phyloP scores from a whole-genome alignment of 352 stramenopile species.

The Phytophthora ramorum region DNA sequence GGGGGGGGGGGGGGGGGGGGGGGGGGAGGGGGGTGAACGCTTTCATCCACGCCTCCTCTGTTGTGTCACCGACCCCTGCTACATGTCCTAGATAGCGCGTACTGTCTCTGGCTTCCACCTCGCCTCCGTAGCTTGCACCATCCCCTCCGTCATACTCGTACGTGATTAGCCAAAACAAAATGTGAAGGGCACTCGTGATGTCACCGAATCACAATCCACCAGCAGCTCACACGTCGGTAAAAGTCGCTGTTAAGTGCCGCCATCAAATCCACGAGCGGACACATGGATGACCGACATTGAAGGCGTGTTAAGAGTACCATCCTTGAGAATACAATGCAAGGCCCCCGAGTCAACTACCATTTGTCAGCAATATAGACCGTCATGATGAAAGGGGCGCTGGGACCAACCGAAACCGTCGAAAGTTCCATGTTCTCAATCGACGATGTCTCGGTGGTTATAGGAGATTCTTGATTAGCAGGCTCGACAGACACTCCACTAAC shows the following conservation, averaged over 20 bases:
- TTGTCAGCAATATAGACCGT: not conserved
- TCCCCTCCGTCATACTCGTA: no score
- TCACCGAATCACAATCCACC: no score
- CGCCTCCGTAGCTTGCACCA: no score
- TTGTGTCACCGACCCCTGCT: no score
- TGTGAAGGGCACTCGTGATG: no score
- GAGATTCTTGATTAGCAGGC: constrained; percentile 8
- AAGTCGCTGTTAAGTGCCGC: not conserved
- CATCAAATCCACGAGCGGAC: constrained; percentile 11
- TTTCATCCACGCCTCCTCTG: no score
- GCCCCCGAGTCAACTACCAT: no score
- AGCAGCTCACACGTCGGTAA: not conserved
- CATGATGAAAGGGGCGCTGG: not conserved
- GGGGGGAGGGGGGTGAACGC: no score
- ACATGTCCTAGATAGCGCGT: no score
- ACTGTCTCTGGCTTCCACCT: no score
- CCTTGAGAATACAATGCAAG: constrained; percentile 5
- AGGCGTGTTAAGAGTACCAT: not conserved
- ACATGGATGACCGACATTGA: not conserved
- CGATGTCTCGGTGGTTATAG: not conserved
- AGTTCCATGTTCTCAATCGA: constrained; percentile 10
- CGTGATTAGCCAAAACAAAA: no score
- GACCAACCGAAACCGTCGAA: not conserved
- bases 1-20: no score
- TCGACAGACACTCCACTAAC: constrained; percentile 19